phyloP scores from a whole-genome alignment of 768 basidiomycete genomes.

The Boletus edulis region DNA sequence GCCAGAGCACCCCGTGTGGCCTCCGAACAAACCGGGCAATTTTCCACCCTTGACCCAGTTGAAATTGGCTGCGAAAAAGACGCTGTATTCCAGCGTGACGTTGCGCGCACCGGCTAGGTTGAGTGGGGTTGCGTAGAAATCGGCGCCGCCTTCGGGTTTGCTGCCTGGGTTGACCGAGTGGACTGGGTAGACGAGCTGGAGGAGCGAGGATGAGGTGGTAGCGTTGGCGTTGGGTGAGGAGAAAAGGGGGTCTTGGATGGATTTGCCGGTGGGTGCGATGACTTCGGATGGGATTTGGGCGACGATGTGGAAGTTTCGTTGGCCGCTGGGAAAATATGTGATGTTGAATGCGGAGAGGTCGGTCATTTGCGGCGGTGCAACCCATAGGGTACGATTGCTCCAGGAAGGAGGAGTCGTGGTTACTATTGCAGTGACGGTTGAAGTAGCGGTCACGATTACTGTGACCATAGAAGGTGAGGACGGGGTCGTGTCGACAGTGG shows the following conservation, averaged over 20 bases:
- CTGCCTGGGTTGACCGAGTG: constrained; percentile 66
- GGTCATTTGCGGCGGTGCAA: constrained; percentile 48
- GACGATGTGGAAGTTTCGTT: constrained; percentile 55
- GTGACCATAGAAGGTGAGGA: constrained; percentile 10
- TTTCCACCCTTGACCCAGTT: constrained; percentile 83
- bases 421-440: neutral
- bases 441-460: constrained; percentile 5
- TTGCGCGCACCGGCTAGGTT: constrained; percentile 45
- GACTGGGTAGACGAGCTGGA: constrained; percentile 68
- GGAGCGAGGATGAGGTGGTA: constrained; percentile 37
- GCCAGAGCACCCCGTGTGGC: constrained; percentile 66
- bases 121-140: constrained; percentile 59
- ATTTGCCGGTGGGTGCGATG: too few species aligned
- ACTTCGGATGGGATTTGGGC: constrained; percentile 43
- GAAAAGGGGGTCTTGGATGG: constrained; percentile 4
- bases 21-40: constrained; percentile 78
- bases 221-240: constrained; percentile 10
- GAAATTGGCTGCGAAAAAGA: constrained; percentile 75
- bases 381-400: constrained; percentile 41
- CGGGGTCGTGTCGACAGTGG: neutral
- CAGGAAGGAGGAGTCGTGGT: constrained; percentile 6
- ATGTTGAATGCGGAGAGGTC: constrained; percentile 62
- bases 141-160: constrained; percentile 65
- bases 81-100: constrained; percentile 64
- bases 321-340: constrained; percentile 51